These are phyloP conservation scores for Sporothrix sp. DNA, from an alignment of 2,329 filamentous ascomycete genomes.

Conservation along the genomic window DNA sequence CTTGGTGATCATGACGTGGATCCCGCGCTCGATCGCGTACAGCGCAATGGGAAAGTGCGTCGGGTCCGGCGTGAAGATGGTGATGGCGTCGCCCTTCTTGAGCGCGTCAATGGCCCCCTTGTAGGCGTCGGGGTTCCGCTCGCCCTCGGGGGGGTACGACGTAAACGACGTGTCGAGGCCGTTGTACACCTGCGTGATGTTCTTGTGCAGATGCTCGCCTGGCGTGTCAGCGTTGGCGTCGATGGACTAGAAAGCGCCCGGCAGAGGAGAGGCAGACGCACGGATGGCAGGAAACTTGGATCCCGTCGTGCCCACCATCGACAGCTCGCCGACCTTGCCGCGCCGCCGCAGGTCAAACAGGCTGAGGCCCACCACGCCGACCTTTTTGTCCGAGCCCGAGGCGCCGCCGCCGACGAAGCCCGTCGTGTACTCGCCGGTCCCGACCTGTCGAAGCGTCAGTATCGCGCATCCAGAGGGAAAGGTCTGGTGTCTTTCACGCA, in stretches of 20 bases:
- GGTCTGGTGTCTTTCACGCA: constrained; percentile 25
- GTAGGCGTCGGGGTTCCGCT: constrained; percentile 70
- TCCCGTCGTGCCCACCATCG: constrained; percentile 85
- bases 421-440: constrained; percentile 94
- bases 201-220: constrained; percentile 77
- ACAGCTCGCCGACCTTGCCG: constrained; percentile 76
- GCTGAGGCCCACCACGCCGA: constrained; percentile 83
- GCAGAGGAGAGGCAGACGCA: too few relatives aligned
- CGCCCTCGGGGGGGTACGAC: constrained; percentile 68
- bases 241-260: too few relatives aligned
- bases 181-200: constrained; percentile 84
- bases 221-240: too few relatives aligned
- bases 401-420: constrained; percentile 79
- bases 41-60: constrained; percentile 88
- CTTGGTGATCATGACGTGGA: constrained; percentile 91
- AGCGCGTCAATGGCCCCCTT: constrained; percentile 80
- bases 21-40: constrained; percentile 77
- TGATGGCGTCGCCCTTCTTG: constrained; percentile 75
- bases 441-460: constrained; percentile 45
- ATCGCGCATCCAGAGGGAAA: neutral
- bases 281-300: constrained; percentile 87
- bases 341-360: constrained; percentile 80
- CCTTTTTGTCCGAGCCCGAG: constrained; percentile 88
- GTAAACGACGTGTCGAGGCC: constrained; percentile 76
- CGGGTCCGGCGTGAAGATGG: constrained; percentile 90